Evolutionary conservation across 805 yeast species (phyloP), one percentile per base, ranked within the genome.

Genomic region (Komagataella pseudopastoris): DNA sequence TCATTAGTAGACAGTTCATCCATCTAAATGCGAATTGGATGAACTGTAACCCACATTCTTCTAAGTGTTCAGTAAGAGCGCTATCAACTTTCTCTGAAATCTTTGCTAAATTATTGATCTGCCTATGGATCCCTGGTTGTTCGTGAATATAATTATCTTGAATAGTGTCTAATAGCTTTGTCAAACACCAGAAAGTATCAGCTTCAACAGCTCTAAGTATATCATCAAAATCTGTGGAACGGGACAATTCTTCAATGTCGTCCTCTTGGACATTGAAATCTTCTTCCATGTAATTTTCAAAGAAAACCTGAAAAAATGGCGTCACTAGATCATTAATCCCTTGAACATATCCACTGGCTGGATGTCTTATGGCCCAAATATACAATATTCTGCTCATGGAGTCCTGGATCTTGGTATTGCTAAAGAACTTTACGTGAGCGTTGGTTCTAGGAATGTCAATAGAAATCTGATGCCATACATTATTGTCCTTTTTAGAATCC

Each of bases 1-100:
- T 78, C 99, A 93, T 93, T 49, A 93, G 70, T 60, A 93, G 71
- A 70, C 99, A 93, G 67, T 93, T 93, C 98, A 93, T 93, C 99
- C 99, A 93, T 58, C 99, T 75, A 70, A 93, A 93, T 18, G 96
- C 80, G 66, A 93, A 93, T 66, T 93, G 99, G 56, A 93, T 80
- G 61, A 93, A 93, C 65, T 93, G 96, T n/a, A 93, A 80, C 49
- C 86, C 86, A 63, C 93, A 96, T 1, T 65, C 61, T 54, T 82
- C 81, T 56, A 93, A 77, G 68, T 93, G 98, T 44, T 72, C 71
- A 45, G 82, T 81, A 39, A 93, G 71, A 23, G 77, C 82, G 2
- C 75, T 65, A 61, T 93, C 98, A 52, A 91, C 90, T 56, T 95
- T 75, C 55, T 80, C 76, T 16, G 90, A 87, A 50, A 93, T 71